Evolutionary conservation across 2,329 filamentous ascomycete species (phyloP).

Genomic region (Colletotrichum brevisporum): DNA sequence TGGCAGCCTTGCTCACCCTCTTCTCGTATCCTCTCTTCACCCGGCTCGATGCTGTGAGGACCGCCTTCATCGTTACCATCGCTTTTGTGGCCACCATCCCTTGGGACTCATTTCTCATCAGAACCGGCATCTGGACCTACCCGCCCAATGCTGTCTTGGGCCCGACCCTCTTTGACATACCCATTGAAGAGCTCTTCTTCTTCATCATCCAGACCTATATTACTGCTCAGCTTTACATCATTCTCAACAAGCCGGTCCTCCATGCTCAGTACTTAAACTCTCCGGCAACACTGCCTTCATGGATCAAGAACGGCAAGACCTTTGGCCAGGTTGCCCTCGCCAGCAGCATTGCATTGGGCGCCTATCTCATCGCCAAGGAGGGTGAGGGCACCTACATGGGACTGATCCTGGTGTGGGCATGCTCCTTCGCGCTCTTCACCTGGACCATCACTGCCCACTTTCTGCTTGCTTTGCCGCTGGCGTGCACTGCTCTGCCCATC

Average conservation of each 20-base stretch:
- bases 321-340: conserved; percentile 66
- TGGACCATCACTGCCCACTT: conserved; percentile 77
- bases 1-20: conserved; percentile 70
- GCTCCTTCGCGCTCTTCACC: conserved; percentile 74
- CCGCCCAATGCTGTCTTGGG: conserved; percentile 76
- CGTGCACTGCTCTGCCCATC: conserved; percentile 72
- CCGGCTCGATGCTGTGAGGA: conserved; percentile 73
- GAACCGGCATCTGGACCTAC: conserved; percentile 78
- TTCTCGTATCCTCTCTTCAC: conserved; percentile 74
- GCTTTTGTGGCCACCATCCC: conserved; percentile 79
- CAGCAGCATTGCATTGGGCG: conserved; percentile 58
- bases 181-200: conserved; percentile 82
- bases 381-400: conserved; percentile 75
- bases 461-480: conserved; percentile 70
- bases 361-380: conserved; percentile 59
- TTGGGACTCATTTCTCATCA: conserved; percentile 84
- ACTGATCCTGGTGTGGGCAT: conserved; percentile 78
- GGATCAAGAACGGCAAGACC: conserved; percentile 50
- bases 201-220: conserved; percentile 84
- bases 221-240: conserved; percentile 76
- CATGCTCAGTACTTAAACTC: conserved; percentile 58
- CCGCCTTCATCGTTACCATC: conserved; percentile 71
- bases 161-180: conserved; percentile 73
- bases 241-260: conserved; percentile 76
- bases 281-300: conserved; percentile 45